Evolutionary conservation across 352 stramenopile species (phyloP).

Genomic region (Blastocystis sp.): DNA sequence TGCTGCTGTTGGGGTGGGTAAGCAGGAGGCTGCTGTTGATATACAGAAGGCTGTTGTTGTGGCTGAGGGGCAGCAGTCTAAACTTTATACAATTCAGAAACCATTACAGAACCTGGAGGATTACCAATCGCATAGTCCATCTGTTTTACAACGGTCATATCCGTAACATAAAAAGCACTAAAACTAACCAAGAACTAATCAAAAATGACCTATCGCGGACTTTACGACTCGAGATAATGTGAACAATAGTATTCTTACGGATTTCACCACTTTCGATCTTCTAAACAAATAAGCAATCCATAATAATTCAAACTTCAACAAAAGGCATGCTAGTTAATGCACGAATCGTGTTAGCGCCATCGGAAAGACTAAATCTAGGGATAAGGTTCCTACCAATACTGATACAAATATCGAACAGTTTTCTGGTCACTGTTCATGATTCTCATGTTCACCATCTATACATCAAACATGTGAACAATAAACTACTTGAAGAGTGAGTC

Average conservation of each 20-base stretch:
- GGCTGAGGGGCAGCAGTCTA: neutral
- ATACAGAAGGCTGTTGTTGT: neutral
- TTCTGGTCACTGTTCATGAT: neutral
- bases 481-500: constrained; percentile 12
- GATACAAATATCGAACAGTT: constrained; percentile 43
- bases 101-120: neutral
- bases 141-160: constrained; percentile 7
- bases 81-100: neutral
- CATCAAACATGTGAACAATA: neutral
- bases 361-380: constrained; percentile 22
- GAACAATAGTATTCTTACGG: constrained; percentile 26
- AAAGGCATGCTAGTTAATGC: neutral
- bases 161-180: constrained; percentile 40
- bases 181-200: neutral
- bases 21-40: neutral
- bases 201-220: neutral
- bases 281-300: neutral
- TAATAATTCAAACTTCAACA: neutral
- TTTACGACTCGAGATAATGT: neutral
- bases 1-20: neutral
- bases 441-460: neutral
- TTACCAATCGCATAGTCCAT: constrained; percentile 25
- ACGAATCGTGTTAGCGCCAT: constrained; percentile 12
- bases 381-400: neutral
- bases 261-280: constrained; percentile 37